A percentile compares a stretch with the other conserved stretches of the same genome.
Evolutionary conservation across 202 grass and related monocot genomes (phyloP).

Genomic region (Bolboschoenoplectus hybrid): DNA sequence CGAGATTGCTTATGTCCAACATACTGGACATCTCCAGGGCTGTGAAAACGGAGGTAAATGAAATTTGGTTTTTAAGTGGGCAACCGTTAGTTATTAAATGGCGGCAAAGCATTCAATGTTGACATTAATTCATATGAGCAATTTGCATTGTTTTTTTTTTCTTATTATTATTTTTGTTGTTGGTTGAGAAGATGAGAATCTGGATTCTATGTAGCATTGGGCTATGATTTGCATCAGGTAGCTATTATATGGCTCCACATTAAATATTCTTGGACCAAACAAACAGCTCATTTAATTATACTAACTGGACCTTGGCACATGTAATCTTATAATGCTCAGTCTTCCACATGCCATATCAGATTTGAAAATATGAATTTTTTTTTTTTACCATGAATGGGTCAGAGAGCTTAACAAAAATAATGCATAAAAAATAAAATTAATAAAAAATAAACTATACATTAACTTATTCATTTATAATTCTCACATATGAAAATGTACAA

Average conservation of each 20-base stretch:
- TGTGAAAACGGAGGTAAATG: constrained; percentile 3
- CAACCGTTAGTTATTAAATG: constrained; percentile 35
- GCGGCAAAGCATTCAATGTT: constrained; percentile 36
- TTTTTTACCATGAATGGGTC: not conserved
- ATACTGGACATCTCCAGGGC: constrained; percentile 1
- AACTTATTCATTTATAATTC: constrained; percentile 32
- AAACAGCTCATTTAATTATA: not conserved
- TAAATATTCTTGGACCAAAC: constrained; percentile 14
- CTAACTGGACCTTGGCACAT: constrained; percentile 4
- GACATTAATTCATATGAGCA: constrained; percentile 5
- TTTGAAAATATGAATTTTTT: not conserved
- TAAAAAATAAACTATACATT: constrained; percentile 23
- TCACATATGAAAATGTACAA: constrained; percentile 26
- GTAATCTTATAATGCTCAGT: constrained; percentile 8
- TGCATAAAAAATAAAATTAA: not conserved
- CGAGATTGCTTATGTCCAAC: not conserved
- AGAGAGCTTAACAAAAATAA: not conserved
- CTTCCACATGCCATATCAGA: not conserved
- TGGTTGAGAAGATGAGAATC: constrained; percentile 12
- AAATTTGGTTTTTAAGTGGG: constrained; percentile 10
- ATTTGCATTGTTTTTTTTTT: constrained; percentile 29
- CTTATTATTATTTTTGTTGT: not conserved
- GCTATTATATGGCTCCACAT: constrained; percentile 13
- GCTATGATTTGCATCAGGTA: not conserved
- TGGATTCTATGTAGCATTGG: constrained; percentile 5